These are phyloP conservation scores for Atalantia buxifolia DNA, from an alignment of 345 rosid species.

Conservation along the genomic window DNA sequence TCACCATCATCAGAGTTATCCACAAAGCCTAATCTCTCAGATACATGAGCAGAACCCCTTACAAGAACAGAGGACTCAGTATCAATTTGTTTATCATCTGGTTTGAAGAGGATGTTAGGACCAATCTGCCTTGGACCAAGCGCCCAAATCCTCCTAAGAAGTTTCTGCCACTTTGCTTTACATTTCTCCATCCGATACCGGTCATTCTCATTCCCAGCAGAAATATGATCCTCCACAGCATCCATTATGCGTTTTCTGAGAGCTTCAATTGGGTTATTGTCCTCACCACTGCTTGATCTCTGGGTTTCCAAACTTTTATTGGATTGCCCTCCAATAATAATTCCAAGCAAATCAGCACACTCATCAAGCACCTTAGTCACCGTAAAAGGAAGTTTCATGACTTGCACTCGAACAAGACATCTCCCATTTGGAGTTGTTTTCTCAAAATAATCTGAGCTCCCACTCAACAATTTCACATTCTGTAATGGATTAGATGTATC, in stretches of 20 bases:
- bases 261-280: conserved; percentile 53
- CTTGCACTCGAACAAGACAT: conserved; percentile 66
- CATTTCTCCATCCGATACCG: conserved; percentile 58
- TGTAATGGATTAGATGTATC: conserved; percentile 57
- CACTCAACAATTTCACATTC: conserved; percentile 53
- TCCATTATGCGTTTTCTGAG: conserved; percentile 49
- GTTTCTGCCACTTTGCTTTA: conserved; percentile 61
- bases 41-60: conserved; percentile 64
- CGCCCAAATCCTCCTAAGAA: conserved; percentile 81
- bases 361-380: conserved; percentile 84
- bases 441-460: conserved; percentile 58
- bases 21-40: conserved; percentile 65
- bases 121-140: conserved; percentile 93
- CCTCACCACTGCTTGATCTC: conserved; percentile 25
- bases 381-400: conserved; percentile 71
- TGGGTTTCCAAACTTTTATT: conserved; percentile 47
- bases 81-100: conserved; percentile 40
- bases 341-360: conserved; percentile 65
- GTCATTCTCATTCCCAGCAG: conserved; percentile 42
- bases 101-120: conserved; percentile 83
- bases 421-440: conserved; percentile 78
- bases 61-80: conserved; percentile 48
- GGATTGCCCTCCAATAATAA: conserved; percentile 57
- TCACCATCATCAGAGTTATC: conserved; percentile 27
- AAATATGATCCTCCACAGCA: conserved; percentile 53